A percentile compares a stretch with the other conserved stretches of the same genome.
Evolutionary conservation across 2,329 filamentous ascomycete genomes (phyloP).

Genomic region (Claviceps fusiformis): DNA sequence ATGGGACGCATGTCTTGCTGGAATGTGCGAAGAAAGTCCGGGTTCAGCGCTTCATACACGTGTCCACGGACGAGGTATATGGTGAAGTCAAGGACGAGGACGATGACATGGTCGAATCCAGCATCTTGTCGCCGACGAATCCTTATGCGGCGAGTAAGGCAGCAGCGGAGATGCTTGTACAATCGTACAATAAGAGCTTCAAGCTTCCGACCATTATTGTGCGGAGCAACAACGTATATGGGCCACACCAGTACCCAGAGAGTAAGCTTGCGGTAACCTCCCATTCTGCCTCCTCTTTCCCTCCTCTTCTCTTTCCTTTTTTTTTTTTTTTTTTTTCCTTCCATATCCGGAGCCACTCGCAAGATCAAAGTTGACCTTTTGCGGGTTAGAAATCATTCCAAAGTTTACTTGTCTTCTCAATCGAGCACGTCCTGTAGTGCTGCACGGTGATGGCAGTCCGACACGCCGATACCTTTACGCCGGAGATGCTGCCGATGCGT

Average conservation of each 20-base stretch:
- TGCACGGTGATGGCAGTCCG: conserved; percentile 65
- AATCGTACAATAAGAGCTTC: conserved; percentile 75
- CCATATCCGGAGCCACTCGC: no score
- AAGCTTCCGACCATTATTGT: conserved; percentile 69
- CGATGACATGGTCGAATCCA: conserved; percentile 58
- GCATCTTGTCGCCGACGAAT: conserved; percentile 66
- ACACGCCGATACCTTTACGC: conserved; percentile 67
- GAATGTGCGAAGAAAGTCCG: conserved; percentile 62
- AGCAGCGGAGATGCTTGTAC: conserved; percentile 74
- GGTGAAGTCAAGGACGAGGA: conserved; percentile 63
- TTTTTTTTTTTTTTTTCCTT: no score
- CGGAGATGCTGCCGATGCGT: conserved; percentile 66
- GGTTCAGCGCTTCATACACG: conserved; percentile 63
- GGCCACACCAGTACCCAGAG: conserved; percentile 72
- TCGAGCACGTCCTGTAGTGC: conserved; percentile 49
- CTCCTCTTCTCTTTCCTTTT: background rate
- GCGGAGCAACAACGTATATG: conserved; percentile 74
- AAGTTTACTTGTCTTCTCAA: conserved; percentile 66
- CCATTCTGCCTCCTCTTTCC: background rate
- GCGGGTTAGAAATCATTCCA: conserved; percentile 57
- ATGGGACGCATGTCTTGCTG: conserved; percentile 70
- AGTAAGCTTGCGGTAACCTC: conserved; percentile 36
- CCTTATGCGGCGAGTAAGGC: conserved; percentile 73
- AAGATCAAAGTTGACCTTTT: background rate
- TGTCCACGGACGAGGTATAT: conserved; percentile 78